Conservation (phyloP, 108 stramenopile species). For the Cyclotella kingstonii region DNA sequence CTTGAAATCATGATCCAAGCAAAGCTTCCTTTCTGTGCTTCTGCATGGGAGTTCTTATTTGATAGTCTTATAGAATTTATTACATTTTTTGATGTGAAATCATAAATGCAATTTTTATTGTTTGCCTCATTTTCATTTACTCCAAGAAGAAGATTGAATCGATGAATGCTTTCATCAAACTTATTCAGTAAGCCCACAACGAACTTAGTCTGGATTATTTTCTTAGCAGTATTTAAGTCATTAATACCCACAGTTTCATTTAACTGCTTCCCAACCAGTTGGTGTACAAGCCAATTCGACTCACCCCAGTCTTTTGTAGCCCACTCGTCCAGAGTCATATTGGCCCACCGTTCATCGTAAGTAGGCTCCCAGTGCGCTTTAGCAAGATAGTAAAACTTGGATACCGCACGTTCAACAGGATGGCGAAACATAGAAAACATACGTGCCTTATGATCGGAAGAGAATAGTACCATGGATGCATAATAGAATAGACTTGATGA, state of each 20-base stretch:
- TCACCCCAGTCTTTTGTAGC: constrained; percentile 39
- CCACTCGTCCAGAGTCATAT: constrained; percentile 45
- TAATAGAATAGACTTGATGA: constrained; percentile 31
- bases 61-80: constrained; percentile 15
- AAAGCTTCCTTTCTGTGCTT: constrained; percentile 22
- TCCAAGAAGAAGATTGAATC: constrained; percentile 43
- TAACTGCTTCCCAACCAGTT: constrained; percentile 15
- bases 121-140: constrained; percentile 29
- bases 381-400: constrained; percentile 30
- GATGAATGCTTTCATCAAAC: constrained; percentile 45
- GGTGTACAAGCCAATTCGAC: constrained; percentile 45
- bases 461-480: constrained; percentile 30
- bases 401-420: constrained; percentile 46
- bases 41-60: constrained; percentile 32
- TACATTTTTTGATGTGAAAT: constrained; percentile 19
- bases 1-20: constrained; percentile 28
- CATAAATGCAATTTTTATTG: constrained; percentile 23
- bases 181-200: constrained; percentile 44
- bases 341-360: constrained; percentile 39
- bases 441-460: constrained; percentile 21
- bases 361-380: constrained; percentile 43
- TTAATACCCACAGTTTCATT: constrained; percentile 16
- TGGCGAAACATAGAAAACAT: constrained; percentile 47
- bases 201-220: constrained; percentile 43
- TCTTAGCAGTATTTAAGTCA: constrained; percentile 47